Base-by-base conservation (phyloP, 495 filamentous ascomycete genomes). In the Hypoxylon crocopeplum region DNA sequence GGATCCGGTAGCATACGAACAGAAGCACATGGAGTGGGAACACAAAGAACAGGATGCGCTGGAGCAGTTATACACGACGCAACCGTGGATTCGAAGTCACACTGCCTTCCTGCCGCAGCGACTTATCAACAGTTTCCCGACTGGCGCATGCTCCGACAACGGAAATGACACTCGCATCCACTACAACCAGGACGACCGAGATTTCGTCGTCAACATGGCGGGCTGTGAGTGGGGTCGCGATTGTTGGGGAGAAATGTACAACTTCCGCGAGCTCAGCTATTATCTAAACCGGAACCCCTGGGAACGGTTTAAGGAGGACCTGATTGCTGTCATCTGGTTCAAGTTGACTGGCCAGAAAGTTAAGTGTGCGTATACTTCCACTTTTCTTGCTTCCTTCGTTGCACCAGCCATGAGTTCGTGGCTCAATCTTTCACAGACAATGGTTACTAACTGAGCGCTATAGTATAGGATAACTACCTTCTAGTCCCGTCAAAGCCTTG, bases 151-250 rank as follows among this genome's bases (percentile, higher is more conserved):
- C 73, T 70, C 68, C 4, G 90, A 93, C 19, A 87, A 89, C 44
- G 79, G 80, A 12, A 83, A 86, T 42, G 87, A 97, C 66, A 79
- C 83, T 0, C 77, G 81, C 3, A 86, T 96, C 27, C 96, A 98
- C 71, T 99, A 98, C 71, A 80, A 88, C 34, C 82, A 95, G 72
- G 77, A 84, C 25, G 92, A 92, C 38, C 82, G 90, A 13, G 94
- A 99, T 72, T 95, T 99, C 64, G 63, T 97, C n/a, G 93, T 99
- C 59, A 99, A 98, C 69, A 97, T 98, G 93, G 94, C 94, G 1
- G 95, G 95, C 2, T 99, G 94, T 69, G 88, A 93, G 67, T 97
- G 89, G 85, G 94, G 94, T 2, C 84, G 94, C 17, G 95, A 99
- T 76, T 99, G 94, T 69, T 98, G 95, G 94, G 86, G 88, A 22